Evolutionary conservation across 768 basidiomycete species (phyloP).

Genomic region (Tylopilus felleus): DNA sequence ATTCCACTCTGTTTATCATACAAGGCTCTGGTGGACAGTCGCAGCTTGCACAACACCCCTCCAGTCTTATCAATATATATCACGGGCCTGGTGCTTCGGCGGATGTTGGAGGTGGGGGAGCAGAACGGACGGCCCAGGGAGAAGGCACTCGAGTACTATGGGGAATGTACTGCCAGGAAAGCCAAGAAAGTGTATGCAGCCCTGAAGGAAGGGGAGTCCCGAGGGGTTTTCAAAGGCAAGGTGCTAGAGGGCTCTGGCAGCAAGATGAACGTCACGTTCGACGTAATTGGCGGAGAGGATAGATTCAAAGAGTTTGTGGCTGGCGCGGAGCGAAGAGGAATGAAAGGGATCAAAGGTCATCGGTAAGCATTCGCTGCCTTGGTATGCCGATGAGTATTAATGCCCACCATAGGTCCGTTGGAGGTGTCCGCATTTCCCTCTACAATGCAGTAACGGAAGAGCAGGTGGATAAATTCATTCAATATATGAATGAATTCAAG

Average conservation of each 20-base stretch:
- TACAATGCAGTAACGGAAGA: conserved; percentile 88
- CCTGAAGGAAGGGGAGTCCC: conserved; percentile 64
- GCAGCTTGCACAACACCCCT: conserved; percentile 90
- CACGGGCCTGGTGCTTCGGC: conserved; percentile 75
- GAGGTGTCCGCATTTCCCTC: conserved; percentile 76
- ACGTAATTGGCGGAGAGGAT: conserved; percentile 68
- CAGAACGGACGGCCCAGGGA: conserved; percentile 28
- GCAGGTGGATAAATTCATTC: conserved; percentile 58
- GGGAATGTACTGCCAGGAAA: conserved; percentile 67
- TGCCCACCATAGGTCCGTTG: conserved; percentile 45
- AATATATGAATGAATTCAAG: conserved; percentile 57
- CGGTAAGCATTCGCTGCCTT: conserved; percentile 50
- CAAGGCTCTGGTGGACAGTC: conserved; percentile 73
- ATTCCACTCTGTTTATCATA: conserved; percentile 81
- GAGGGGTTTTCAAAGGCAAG: conserved; percentile 66
- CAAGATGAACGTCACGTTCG: conserved; percentile 96
- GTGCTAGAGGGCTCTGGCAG: conserved; percentile 77
- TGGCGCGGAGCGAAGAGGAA: conserved; percentile 73
- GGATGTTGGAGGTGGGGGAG: conserved; percentile 44
- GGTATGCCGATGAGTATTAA: background rate
- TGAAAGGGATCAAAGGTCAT: conserved; percentile 91
- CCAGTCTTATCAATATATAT: conserved; percentile 91
- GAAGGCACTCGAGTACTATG: conserved; percentile 66
- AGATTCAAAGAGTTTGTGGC: conserved; percentile 71
- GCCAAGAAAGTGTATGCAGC: conserved; percentile 71